Evolutionary conservation across 441 rosid species (phyloP).

Genomic region (Omphalea diandra): DNA sequence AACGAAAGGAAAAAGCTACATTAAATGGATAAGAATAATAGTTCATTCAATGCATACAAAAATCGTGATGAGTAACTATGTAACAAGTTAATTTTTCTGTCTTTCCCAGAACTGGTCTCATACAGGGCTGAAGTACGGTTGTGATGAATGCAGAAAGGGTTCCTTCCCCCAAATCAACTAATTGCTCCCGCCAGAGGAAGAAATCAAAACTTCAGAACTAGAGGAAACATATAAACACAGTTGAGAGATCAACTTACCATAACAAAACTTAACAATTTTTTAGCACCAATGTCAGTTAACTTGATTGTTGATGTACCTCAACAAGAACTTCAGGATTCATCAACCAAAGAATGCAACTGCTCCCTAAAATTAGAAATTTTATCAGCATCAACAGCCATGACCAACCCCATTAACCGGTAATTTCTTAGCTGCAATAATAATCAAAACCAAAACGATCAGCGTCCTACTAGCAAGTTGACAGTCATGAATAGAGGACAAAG

Average conservation of each 20-base stretch:
- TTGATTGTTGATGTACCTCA: constrained; percentile 1
- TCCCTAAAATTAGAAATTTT: constrained; percentile 47
- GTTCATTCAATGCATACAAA: too few relatives aligned
- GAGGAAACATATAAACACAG: not conserved
- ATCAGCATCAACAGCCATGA: constrained; percentile 64
- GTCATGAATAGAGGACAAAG: not conserved
- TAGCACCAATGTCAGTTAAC: not conserved
- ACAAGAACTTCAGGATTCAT: constrained; percentile 30
- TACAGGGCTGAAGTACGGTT: not conserved
- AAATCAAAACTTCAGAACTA: not conserved
- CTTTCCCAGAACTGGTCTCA: not conserved
- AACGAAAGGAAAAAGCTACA: not conserved
- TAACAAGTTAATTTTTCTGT: not conserved
- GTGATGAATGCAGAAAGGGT: constrained; percentile 2
- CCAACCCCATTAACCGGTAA: constrained; percentile 63
- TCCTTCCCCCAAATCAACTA: not conserved
- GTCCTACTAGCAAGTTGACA: not conserved
- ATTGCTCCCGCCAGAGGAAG: not conserved
- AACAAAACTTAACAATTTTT: not conserved
- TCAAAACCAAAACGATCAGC: not conserved
- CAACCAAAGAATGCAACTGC: constrained; percentile 54
- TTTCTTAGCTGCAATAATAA: constrained; percentile 54
- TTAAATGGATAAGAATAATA: not conserved
- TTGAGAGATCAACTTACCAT: not conserved
- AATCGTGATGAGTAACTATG: too few relatives aligned